phyloP scores from a whole-genome alignment of 1,284 basidiomycete species.

The Trametes pubescens region DNA sequence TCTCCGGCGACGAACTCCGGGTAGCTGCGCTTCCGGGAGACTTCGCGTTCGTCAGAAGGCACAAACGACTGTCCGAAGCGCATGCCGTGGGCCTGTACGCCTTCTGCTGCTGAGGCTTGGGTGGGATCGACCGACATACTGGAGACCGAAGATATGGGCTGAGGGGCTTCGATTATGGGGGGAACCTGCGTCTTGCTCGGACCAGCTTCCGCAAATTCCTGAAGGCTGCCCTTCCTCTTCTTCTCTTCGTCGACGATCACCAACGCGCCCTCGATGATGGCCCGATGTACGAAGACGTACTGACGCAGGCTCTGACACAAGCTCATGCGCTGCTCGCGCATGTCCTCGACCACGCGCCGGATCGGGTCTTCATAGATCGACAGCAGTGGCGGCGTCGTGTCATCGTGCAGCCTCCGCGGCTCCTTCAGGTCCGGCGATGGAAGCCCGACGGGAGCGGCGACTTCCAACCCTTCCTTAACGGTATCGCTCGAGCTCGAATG shows the following conservation, averaged over 20 bases:
- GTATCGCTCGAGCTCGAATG: slow-evolving; percentile 2
- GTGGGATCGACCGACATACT: not conserved
- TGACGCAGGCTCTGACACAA: slow-evolving; percentile 89
- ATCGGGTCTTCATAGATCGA: slow-evolving; percentile 77
- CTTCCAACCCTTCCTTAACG: not conserved
- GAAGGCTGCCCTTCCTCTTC: slow-evolving; percentile 43
- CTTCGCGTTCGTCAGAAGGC: slow-evolving; percentile 21
- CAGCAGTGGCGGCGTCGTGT: slow-evolving; percentile 63
- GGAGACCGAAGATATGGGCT: slow-evolving; percentile 20
- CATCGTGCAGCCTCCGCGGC: slow-evolving; percentile 64
- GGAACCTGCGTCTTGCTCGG: slow-evolving; percentile 18
- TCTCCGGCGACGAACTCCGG: slow-evolving; percentile 29
- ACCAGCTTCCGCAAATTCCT: slow-evolving; percentile 16
- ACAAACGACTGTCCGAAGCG: slow-evolving; percentile 25
- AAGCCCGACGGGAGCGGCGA: not conserved
- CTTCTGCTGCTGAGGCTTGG: slow-evolving; percentile 4
- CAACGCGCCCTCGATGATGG: slow-evolving; percentile 83
- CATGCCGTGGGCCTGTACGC: slow-evolving; percentile 8
- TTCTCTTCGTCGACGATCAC: slow-evolving; percentile 81
- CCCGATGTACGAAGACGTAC: slow-evolving; percentile 90
- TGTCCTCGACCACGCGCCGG: slow-evolving; percentile 81
- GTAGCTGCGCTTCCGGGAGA: slow-evolving; percentile 28
- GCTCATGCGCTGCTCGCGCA: slow-evolving; percentile 93
- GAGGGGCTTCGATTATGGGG: not conserved
- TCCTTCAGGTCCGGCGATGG: slow-evolving; percentile 34